phyloP scores from a whole-genome alignment of 2,329 filamentous ascomycete species.

The Ceratocystis papillata region DNA sequence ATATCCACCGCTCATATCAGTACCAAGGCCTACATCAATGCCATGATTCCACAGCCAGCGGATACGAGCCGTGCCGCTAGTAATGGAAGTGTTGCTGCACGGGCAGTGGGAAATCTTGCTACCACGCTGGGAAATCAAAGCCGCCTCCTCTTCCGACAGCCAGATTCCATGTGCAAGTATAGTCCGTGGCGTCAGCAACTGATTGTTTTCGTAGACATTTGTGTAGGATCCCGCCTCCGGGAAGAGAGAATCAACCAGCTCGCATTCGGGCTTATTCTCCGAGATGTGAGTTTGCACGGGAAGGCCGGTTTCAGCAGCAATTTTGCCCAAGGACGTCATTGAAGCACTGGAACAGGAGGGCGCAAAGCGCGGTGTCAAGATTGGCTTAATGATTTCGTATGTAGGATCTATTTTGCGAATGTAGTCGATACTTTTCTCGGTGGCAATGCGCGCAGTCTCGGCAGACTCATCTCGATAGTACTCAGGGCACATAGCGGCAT shows the following conservation, averaged over 20 bases:
- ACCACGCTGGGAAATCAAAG: slow-evolving; percentile 48
- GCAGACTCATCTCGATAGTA: slow-evolving; percentile 69
- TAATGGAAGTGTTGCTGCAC: slow-evolving; percentile 71
- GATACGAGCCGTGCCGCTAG: slow-evolving; percentile 66
- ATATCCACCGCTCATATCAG: slow-evolving; percentile 84
- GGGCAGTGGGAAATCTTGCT: slow-evolving; percentile 77
- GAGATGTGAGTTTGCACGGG: slow-evolving; percentile 83
- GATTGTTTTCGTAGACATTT: slow-evolving; percentile 63
- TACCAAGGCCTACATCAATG: slow-evolving; percentile 73
- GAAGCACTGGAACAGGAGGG: slow-evolving; percentile 49
- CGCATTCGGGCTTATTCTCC: slow-evolving; percentile 66
- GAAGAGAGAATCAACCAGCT: slow-evolving; percentile 60
- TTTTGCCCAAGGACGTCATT: slow-evolving; percentile 51
- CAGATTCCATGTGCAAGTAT: slow-evolving; percentile 82
- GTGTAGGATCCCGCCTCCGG: slow-evolving; percentile 55
- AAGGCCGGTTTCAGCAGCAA: slow-evolving; percentile 53
- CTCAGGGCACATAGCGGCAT: slow-evolving; percentile 50
- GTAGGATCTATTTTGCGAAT: slow-evolving; percentile 56
- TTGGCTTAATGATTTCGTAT: slow-evolving; percentile 57
- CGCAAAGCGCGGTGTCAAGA: slow-evolving; percentile 66
- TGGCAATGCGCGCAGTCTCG: slow-evolving; percentile 45
- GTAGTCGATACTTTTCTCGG: slow-evolving; percentile 52
- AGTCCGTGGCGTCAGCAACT: slow-evolving; percentile 59
- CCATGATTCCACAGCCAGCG: slow-evolving; percentile 62
- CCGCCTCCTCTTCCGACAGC: slow-evolving; percentile 54